A percentile compares a stretch with the other conserved stretches of the same genome.
phyloP scores from a whole-genome alignment of 2,329 filamentous ascomycete species.

The Stagonosporopsis chrysanthemi region DNA sequence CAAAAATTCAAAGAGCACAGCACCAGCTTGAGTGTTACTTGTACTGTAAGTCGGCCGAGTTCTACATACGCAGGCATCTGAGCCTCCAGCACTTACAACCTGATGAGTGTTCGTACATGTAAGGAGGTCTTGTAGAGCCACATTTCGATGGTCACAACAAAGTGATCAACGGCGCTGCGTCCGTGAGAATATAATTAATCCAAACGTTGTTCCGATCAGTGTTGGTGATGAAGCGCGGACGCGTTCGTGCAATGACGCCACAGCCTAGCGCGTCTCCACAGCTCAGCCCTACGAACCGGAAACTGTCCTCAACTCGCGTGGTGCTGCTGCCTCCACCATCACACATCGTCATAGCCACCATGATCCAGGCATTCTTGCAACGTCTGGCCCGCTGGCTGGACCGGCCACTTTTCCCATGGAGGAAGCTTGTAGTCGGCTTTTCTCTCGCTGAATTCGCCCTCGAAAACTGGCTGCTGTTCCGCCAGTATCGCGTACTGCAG shows the following conservation, averaged over 20 bases:
- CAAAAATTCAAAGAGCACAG: too few species aligned
- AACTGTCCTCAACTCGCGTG: slow-evolving; percentile 38
- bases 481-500: slow-evolving; percentile 88
- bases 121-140: too few species aligned
- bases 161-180: too few species aligned
- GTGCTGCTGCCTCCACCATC: slow-evolving; percentile 12
- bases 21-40: too few species aligned
- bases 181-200: too few species aligned
- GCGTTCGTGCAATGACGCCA: slow-evolving; percentile 8
- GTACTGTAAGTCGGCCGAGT: too few species aligned
- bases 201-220: background rate
- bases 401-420: slow-evolving; percentile 94
- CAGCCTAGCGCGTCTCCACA: slow-evolving; percentile 14
- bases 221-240: background rate
- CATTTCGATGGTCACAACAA: too few species aligned
- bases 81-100: too few species aligned
- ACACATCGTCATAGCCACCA: slow-evolving; percentile 27
- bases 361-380: slow-evolving; percentile 55
- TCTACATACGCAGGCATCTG: too few species aligned
- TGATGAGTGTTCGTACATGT: too few species aligned
- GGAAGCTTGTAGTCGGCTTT: slow-evolving; percentile 93
- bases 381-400: slow-evolving; percentile 86
- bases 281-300: slow-evolving; percentile 22
- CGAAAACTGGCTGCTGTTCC: slow-evolving; percentile 86
- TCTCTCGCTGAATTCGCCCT: slow-evolving; percentile 89